phyloP scores from a whole-genome alignment of 2,329 filamentous ascomycete genomes.

The Trichoderma atroviride region DNA sequence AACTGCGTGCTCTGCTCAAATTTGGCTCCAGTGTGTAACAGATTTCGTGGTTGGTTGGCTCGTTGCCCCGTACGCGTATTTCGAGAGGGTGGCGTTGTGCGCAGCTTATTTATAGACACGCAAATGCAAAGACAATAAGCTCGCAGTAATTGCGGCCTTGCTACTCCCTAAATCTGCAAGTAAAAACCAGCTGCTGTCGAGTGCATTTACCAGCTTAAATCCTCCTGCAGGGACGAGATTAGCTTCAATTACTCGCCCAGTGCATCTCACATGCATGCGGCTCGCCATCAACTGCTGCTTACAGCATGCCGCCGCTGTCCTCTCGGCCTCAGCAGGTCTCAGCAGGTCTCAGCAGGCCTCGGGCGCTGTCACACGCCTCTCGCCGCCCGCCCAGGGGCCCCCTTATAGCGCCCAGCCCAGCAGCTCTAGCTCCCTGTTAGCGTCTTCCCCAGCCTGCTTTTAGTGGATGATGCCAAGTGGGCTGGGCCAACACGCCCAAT shows the following conservation, averaged over 20 bases:
- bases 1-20: background rate
- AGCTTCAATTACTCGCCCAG: background rate
- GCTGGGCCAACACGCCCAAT: background rate
- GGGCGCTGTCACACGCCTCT: background rate
- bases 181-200: background rate
- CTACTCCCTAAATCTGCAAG: background rate
- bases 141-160: background rate
- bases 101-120: background rate
- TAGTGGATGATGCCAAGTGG: background rate
- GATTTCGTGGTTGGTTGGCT: background rate
- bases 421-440: background rate
- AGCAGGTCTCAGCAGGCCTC: too few species aligned
- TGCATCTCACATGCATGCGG: background rate
- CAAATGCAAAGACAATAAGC: background rate
- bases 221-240: background rate
- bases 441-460: background rate
- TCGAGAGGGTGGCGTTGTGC: background rate
- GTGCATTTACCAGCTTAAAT: background rate
- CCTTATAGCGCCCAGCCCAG: conserved; percentile 15
- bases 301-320: background rate
- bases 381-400: background rate
- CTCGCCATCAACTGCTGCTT: background rate
- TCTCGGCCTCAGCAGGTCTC: background rate
- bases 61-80: background rate
- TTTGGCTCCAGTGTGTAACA: background rate